Evolutionary conservation across 2,329 filamentous ascomycete species (phyloP), one percentile per base, ranked within the genome.

Genomic region (Xylariomycetidae sp.): DNA sequence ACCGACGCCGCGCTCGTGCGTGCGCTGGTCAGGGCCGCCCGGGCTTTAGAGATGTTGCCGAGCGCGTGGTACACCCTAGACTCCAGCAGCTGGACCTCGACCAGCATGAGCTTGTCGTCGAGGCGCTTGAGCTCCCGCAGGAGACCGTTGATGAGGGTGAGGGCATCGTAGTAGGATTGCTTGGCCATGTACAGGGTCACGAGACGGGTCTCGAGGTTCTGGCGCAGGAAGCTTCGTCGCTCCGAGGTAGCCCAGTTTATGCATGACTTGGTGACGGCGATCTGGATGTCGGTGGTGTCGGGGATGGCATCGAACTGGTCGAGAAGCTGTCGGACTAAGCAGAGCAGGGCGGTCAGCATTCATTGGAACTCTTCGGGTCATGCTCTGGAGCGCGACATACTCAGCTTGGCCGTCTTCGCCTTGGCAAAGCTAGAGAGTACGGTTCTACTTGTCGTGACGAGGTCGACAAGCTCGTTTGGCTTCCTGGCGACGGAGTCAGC

Each of bases 231-330:
- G 40, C 87, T 86, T 57, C 92, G 84, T 52, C 89, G 85, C 69
- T 96, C 88, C 32, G 86, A 85, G 34, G 90, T 86, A 30, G 92
- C 92, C 92, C 92, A 98, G 68, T 96, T 90, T 79, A 98, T 98
- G 70, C 88, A 96, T 65, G 92, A 95, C 67, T 95, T 95, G 56
- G 92, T 98, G 53, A 95, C 87, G 60, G 81, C 70, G 60, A 95
- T 88, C 68, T 98, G 92, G 58, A 82, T 85, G 60, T 98, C 92
- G 69, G 84, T 84, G 51, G 87, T 92, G 65, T 95, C 84, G 54
- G 93, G 92, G 52, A 96, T 95, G 54, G 84, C 77, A 53, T 85
- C 79, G 72, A 96, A 92, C 60, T 95, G 80, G 63, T 98, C 92
- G 60, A 98, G 84, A 17, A 98, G 79, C 66, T 95, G 88, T 51